Conservation (phyloP, 2,329 filamentous ascomycete genomes). For the Metarhizium robertsii region DNA sequence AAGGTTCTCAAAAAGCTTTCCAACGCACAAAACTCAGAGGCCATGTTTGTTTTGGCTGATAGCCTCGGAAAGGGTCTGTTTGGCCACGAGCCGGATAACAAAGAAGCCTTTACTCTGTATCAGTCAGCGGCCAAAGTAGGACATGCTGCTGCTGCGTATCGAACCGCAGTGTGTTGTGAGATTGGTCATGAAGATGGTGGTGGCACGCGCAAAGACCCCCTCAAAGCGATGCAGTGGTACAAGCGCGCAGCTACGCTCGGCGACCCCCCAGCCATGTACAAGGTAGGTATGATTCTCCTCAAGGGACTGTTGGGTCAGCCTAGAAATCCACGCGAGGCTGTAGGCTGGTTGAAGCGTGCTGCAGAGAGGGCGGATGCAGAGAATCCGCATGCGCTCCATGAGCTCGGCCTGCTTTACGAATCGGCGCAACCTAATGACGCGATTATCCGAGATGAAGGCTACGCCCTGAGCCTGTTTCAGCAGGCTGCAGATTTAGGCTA, state of each 20-base stretch:
- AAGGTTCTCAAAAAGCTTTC: constrained; percentile 88
- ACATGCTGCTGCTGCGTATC: constrained; percentile 79
- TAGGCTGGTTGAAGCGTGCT: constrained; percentile 87
- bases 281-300: constrained; percentile 90
- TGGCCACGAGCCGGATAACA: constrained; percentile 71
- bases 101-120: constrained; percentile 89
- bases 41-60: constrained; percentile 91
- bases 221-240: constrained; percentile 98
- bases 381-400: constrained; percentile 91
- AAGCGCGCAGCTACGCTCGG: constrained; percentile 83
- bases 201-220: constrained; percentile 79
- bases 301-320: constrained; percentile 89
- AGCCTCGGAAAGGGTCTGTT: constrained; percentile 75
- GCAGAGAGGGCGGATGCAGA: constrained; percentile 80
- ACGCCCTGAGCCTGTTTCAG: constrained; percentile 72
- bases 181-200: constrained; percentile 91
- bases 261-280: constrained; percentile 94
- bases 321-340: constrained; percentile 73
- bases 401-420: constrained; percentile 62
- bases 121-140: constrained; percentile 87
- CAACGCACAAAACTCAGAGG: constrained; percentile 63
- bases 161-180: constrained; percentile 94
- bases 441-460: constrained; percentile 71
- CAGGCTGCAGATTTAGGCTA: constrained; percentile 84
- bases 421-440: constrained; percentile 58